Conservation (phyloP, 225 moss, liverwort and hornwort species). For the Sphagnum contortum region DNA sequence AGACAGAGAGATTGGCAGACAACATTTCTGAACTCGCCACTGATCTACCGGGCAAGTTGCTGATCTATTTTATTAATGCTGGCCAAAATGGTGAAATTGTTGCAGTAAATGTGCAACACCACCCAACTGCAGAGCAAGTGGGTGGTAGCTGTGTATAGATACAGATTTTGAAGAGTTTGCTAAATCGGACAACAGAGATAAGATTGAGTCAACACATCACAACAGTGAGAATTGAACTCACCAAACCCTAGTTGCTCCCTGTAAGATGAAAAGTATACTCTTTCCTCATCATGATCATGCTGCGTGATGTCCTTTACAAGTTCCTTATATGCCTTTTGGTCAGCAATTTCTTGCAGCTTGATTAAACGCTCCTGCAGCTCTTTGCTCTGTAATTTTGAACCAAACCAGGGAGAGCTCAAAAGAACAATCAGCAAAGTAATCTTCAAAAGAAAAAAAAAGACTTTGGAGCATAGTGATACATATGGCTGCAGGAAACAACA, state of each 20-base stretch:
- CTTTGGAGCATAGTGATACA: constrained; percentile 1
- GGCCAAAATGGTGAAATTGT: background rate
- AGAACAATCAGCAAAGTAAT: too few species aligned
- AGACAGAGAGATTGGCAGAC: background rate
- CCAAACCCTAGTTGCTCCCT: constrained; percentile 88
- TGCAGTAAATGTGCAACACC: too few species aligned
- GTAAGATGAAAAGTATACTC: constrained; percentile 76
- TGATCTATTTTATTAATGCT: background rate
- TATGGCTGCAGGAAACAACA: background rate
- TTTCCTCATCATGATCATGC: constrained; percentile 32
- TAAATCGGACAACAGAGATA: too few species aligned
- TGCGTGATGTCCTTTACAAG: constrained; percentile 72
- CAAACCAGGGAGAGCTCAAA: background rate
- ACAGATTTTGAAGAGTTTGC: too few species aligned
- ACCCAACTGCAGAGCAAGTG: too few species aligned
- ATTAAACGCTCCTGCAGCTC: constrained; percentile 75
- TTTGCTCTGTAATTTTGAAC: constrained; percentile 38
- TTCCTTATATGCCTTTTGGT: constrained; percentile 59
- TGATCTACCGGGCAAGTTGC: background rate
- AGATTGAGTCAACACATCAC: too few species aligned
- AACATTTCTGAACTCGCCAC: background rate
- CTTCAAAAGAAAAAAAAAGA: background rate
- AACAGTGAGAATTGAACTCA: constrained; percentile 5
- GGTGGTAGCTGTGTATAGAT: too few species aligned
- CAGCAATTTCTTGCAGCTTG: constrained; percentile 61